phyloP scores from a whole-genome alignment of 1,139 yeast species.

The Blastobotrys petasosporus region DNA sequence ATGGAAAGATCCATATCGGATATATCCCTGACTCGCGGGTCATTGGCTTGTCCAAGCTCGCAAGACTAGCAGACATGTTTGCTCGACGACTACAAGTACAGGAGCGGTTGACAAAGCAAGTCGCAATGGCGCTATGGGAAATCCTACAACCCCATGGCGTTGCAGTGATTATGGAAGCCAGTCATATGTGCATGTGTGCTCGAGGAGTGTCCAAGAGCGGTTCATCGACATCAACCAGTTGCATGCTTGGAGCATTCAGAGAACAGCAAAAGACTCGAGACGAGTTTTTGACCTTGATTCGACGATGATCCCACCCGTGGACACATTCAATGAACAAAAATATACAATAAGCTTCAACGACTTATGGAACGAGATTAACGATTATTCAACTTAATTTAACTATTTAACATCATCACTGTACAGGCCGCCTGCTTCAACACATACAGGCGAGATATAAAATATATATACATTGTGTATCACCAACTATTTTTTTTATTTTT shows the following conservation, averaged over 20 bases:
- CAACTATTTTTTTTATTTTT: no score
- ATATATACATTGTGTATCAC: no score
- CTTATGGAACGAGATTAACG: slow-evolving; percentile 1
- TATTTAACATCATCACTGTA: slow-evolving; percentile 4
- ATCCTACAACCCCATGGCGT: slow-evolving; percentile 92
- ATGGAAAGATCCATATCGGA: slow-evolving; percentile 94
- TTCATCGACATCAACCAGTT: slow-evolving; percentile 86
- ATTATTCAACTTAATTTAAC: not conserved
- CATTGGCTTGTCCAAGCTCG: slow-evolving; percentile 88
- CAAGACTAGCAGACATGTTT: slow-evolving; percentile 95
- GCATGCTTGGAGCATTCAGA: slow-evolving; percentile 95
- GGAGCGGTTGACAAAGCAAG: slow-evolving; percentile 92
- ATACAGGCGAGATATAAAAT: not conserved
- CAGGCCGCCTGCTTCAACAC: slow-evolving; percentile 7
- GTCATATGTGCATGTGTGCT: slow-evolving; percentile 99
- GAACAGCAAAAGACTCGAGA: slow-evolving; percentile 92
- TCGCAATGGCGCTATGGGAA: slow-evolving; percentile 91
- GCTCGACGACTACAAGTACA: slow-evolving; percentile 93
- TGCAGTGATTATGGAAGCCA: slow-evolving; percentile 95
- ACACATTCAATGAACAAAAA: slow-evolving; percentile 31
- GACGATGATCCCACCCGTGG: slow-evolving; percentile 41
- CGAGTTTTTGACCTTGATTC: slow-evolving; percentile 77
- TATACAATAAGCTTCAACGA: slow-evolving; percentile 8
- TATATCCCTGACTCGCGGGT: slow-evolving; percentile 93
- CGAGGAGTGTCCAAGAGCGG: slow-evolving; percentile 97